phyloP scores from a whole-genome alignment of 1,284 basidiomycete genomes.

The Pseudozyma sp. region DNA sequence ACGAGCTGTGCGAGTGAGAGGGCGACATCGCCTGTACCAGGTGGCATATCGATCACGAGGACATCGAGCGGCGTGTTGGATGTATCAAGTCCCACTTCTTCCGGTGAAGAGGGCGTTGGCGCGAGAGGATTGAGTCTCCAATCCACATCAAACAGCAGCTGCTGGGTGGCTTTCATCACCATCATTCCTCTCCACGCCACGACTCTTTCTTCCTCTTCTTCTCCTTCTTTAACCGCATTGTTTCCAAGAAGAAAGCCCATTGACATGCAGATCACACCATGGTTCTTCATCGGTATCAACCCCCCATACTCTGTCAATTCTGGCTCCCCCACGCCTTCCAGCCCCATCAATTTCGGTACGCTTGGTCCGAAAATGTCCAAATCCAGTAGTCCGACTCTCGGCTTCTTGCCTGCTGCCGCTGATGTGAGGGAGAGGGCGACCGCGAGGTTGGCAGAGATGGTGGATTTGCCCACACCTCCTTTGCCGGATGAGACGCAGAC shows the following conservation, averaged over 20 bases:
- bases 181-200: conserved; percentile 97
- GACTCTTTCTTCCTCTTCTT: conserved; percentile 24
- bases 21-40: conserved; percentile 95
- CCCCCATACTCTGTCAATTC: conserved; percentile 76
- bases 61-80: conserved; percentile 75
- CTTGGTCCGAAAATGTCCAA: conserved; percentile 97
- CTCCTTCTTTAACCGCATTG: neutral
- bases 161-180: conserved; percentile 98
- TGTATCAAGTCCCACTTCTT: conserved; percentile 1
- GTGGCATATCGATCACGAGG: conserved; percentile 95
- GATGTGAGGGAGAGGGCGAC: conserved; percentile 73
- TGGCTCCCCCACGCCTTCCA: conserved; percentile 84
- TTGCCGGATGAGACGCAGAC: conserved; percentile 93
- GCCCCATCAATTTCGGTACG: conserved; percentile 92
- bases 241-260: conserved; percentile 80
- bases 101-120: conserved; percentile 6
- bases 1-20: conserved; percentile 92
- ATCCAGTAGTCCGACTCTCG: conserved; percentile 86
- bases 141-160: conserved; percentile 95
- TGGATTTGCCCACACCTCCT: conserved; percentile 97
- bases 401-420: conserved; percentile 19
- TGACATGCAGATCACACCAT: conserved; percentile 93
- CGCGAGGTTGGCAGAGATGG: conserved; percentile 89
- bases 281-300: conserved; percentile 85
- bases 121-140: conserved; percentile 73